Base-by-base conservation (phyloP, 345 rosid genomes). In the Capsella bursapastoris region DNA sequence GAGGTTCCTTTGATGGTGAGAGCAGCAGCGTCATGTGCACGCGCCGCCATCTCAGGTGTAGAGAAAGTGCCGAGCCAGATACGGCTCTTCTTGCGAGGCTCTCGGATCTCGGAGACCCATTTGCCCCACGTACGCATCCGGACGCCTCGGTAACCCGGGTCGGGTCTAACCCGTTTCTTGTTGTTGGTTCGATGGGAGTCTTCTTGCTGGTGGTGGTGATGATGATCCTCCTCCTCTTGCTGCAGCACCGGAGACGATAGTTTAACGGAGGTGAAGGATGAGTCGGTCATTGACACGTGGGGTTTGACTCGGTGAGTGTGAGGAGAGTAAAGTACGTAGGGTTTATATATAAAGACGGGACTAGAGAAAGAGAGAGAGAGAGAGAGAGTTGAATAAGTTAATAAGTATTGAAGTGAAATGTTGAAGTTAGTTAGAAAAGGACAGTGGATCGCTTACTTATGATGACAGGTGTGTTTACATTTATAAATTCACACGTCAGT, bases 51-150 rank as follows among this genome's bases (percentile, higher is more conserved):
- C 78, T 93, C 96, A 0, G 98, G 82, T 6, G 91, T 91, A 32
- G 91, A 72, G 86, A 93, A 93, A 11, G 98, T 93, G 3, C 98
- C 98, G 1, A 93, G 89, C 98, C 98, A 93, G 90, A 93, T 93
- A 79, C 98, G 84, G 76, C 73, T 89, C 77, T 93, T 93, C 82
- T 93, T 93, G 59, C 97, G 82, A 32, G 98, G 98, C 80, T 93
- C 92, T 11, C 98, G 86, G 84, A 93, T 93, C 90, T 93, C 98
- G 16, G 98, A 93, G 22, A 93, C 98, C 98, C 98, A 93, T 71
- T 93, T 93, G 3, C 98, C 98, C 97, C 98, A 93, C 2, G 96
- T 55, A 43, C 98, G 81, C 96, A 89, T 91, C 72, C 98, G 82
- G 37, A 93, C 98, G 13, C 98, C 98, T 32, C 96, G 73, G 74